Conservation (phyloP, 371 early-diverging fungal species). For the Smittium culicis region DNA sequence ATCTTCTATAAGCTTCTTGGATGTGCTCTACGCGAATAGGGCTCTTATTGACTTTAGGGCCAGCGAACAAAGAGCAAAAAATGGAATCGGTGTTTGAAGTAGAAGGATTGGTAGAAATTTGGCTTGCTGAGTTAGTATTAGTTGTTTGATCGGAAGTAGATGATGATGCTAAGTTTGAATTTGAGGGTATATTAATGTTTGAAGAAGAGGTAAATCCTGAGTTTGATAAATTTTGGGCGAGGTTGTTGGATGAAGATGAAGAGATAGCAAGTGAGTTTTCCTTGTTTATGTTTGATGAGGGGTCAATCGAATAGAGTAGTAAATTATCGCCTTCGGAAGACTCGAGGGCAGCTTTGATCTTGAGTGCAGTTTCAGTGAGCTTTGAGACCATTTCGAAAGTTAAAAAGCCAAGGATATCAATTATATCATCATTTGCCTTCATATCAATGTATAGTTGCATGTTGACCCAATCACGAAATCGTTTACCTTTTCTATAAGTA, state of each 20-base stretch:
- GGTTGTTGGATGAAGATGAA: no score
- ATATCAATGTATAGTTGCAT: constrained; percentile 73
- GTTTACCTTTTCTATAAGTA: constrained; percentile 83
- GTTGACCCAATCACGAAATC: constrained; percentile 92
- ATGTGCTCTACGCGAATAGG: constrained; percentile 76
- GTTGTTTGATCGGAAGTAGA: no score
- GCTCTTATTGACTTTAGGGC: constrained; percentile 59
- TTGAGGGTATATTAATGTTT: no score
- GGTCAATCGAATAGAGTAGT: constrained; percentile 3
- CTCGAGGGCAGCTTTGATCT: constrained; percentile 45
- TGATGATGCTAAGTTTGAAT: no score
- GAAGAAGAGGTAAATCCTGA: no score
- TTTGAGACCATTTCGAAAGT: constrained; percentile 91
- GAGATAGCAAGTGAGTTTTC: background rate
- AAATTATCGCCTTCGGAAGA: constrained; percentile 24
- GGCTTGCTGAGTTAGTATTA: no score
- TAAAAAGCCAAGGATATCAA: constrained; percentile 93
- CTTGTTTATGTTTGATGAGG: background rate
- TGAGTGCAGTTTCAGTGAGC: constrained; percentile 73
- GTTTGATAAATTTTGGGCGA: no score
- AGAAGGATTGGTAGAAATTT: no score
- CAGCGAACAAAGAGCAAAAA: no score
- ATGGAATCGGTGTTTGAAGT: no score
- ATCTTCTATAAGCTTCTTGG: constrained; percentile 72
- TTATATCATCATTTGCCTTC: constrained; percentile 84